Evolutionary conservation across 2,329 filamentous ascomycete genomes (phyloP), one percentile per base, ranked within the genome.

Genomic region (Clonostachys sp.): DNA sequence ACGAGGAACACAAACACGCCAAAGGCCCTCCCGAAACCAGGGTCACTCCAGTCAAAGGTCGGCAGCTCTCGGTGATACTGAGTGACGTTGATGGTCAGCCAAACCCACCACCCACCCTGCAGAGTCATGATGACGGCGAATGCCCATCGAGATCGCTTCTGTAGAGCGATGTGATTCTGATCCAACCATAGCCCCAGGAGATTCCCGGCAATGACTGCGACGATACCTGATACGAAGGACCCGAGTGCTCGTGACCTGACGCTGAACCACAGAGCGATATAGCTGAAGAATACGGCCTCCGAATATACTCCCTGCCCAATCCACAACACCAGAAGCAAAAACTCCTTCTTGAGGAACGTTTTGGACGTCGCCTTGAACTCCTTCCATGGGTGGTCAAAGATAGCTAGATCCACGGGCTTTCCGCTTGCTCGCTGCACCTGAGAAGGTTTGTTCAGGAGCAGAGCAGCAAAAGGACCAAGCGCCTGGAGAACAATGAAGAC

Each of bases 31-130:
- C 83, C 84, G 47, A 89, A 88, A 0, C 81, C 83, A 0, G 65
- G 51, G 51, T 77, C 74, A 1, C 59, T 56, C 86, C 85, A 89
- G 60, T 89, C 86, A 55, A 78, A 83, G 1, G 72, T 73, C 0
- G 83, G 83, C 14, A 70, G 64, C 0, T 74, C 75, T 12, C 65
- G 64, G 10, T 69, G 70, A 59, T 80, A 87, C 35, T 79, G 68
- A 0, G 81, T 83, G 1, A 81, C 81, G 5, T 84, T 66, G 3
- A 88, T 62, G 0, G 83, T 84, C 0, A 77, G 74, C 84, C 85
- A 88, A 5, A 82, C 67, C 84, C 84, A 89, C 77, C 82, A 86
- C 1, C 70, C 81, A 1, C 84, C 84, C 55, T 86, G 83, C 1
- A 84, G 55, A 0, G 72, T 63, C 44, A 74, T 68, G 42, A 82